phyloP scores from a whole-genome alignment of 768 basidiomycete species.

The Leccinellum rugosiceps region DNA sequence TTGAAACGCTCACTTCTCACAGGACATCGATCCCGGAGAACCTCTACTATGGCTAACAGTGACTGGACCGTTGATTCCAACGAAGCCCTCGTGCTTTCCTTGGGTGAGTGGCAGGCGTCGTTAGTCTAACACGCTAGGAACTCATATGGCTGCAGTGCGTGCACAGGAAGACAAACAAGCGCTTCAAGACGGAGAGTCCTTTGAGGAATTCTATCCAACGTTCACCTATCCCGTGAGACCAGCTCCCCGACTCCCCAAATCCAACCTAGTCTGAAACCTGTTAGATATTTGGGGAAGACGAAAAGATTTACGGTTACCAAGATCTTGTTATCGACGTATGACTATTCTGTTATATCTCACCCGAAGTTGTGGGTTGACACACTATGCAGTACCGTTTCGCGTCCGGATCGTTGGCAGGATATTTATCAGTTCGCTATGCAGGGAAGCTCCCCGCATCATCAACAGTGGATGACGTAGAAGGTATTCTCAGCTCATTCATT shows the following conservation, averaged over 20 bases:
- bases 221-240: conserved; percentile 92
- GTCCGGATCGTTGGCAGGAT: conserved; percentile 81
- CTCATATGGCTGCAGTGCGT: conserved; percentile 48
- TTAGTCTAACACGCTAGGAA: conserved; percentile 1
- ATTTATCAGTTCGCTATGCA: conserved; percentile 64
- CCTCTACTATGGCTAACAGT: conserved; percentile 19
- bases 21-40: too few relatives aligned
- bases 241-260: not conserved
- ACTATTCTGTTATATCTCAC: conserved; percentile 5
- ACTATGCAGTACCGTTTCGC: conserved; percentile 68
- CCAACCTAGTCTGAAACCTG: conserved; percentile 2
- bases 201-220: conserved; percentile 70
- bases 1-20: not conserved
- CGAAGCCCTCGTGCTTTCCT: conserved; percentile 67
- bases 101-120: conserved; percentile 48
- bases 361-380: conserved; percentile 1
- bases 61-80: conserved; percentile 83
- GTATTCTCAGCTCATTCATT: conserved; percentile 71
- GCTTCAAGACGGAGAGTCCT: conserved; percentile 55
- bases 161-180: conserved; percentile 60
- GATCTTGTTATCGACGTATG: conserved; percentile 80
- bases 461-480: conserved; percentile 86
- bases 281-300: conserved; percentile 93
- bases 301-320: conserved; percentile 93
- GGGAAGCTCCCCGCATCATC: conserved; percentile 60